Evolutionary conservation across 2,329 filamentous ascomycete species (phyloP), one percentile per base, ranked within the genome.

Genomic region (Podosphaera xanthii): DNA sequence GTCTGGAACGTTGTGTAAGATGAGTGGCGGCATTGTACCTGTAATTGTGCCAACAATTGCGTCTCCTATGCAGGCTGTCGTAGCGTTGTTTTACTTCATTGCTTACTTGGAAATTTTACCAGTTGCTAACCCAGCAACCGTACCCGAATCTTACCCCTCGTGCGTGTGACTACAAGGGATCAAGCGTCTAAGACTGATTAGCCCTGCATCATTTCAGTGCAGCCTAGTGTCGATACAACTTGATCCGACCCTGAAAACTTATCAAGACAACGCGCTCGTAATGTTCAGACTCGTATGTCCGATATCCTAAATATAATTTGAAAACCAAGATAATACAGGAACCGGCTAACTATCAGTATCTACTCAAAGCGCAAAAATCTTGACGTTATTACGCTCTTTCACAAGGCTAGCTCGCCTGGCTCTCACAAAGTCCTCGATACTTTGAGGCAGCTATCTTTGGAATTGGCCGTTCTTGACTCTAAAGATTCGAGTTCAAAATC

Each of bases 371-470:
- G 77, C 73, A 90, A 88, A 77, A 79, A 84, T 64, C 79, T 87
- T 71, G 90, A 97, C 75, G 87, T 94, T 65, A 81, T 97, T 70
- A 97, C 91, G 62, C 83, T 98, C 76, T 98, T 97, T 77, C 90
- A 96, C 79, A 86, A 87, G 72, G 80, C 91, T 60, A 78, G 77
- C 66, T 79, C 80, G 59, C 79, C 84, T 31, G 77, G 84, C 63
- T 96, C 90, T 2, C 75, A 80, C 57, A 81, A 84, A 61, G 84
- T 85, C 38, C 80, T 84, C 62, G 83, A 80, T 49, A 74, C 94
- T 58, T 80, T 97, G 61, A 94, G 92, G 74, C 83, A 91, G 72
- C 78, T 82, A 38, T 86, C 86, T 34, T 83, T 84, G 55, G 81
- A 80, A 55, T 82, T 87, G 10, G 71, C 79, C 38, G 22, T 6